These are phyloP conservation scores for Candida broadrunensis DNA, from an alignment of 805 yeast species.

Conservation along the genomic window DNA sequence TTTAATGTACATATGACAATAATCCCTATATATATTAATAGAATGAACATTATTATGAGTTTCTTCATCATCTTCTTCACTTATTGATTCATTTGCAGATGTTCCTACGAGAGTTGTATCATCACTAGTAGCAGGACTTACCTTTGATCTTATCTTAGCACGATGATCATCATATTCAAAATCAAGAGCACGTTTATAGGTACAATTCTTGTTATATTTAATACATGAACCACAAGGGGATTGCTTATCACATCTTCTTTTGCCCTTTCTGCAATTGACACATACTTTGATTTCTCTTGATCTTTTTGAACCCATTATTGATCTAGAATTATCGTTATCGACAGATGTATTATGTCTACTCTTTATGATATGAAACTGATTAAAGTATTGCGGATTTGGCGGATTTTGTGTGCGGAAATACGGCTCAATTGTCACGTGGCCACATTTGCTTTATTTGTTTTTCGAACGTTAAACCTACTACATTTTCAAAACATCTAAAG, in stretches of 20 bases:
- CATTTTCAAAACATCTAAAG: conserved; percentile 2
- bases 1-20: neutral
- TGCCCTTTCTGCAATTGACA: conserved; percentile 26
- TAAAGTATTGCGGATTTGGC: too few relatives aligned
- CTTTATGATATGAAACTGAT: too few relatives aligned
- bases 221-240: conserved; percentile 32
- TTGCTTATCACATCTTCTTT: conserved; percentile 32
- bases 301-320: too few relatives aligned
- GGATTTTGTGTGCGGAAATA: too few relatives aligned
- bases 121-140: neutral
- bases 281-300: conserved; percentile 18
- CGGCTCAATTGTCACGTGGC: too few relatives aligned
- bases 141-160: neutral
- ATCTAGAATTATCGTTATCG: too few relatives aligned
- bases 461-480: too few relatives aligned
- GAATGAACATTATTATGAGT: neutral
- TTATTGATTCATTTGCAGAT: neutral
- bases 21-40: neutral
- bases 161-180: neutral
- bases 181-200: neutral
- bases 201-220: conserved; percentile 9
- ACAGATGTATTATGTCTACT: too few relatives aligned
- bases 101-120: too few relatives aligned
- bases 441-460: too few relatives aligned
- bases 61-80: neutral